Conservation (phyloP, 495 filamentous ascomycete species). For the Penicillium atrosanguineum region DNA sequence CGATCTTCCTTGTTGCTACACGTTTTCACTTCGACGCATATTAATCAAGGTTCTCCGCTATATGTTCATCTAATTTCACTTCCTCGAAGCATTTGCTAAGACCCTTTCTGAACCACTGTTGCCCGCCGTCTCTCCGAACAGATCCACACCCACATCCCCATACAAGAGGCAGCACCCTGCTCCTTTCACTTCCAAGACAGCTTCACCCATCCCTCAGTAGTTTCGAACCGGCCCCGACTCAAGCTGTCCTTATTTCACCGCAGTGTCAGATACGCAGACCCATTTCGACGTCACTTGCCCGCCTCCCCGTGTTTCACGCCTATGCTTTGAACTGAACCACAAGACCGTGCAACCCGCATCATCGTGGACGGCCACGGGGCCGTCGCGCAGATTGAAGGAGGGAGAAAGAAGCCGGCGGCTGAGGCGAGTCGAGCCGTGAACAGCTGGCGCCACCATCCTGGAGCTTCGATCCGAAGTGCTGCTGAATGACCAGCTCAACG, state of each 20-base stretch:
- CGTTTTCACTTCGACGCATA: neutral
- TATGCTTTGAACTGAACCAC: conserved; percentile 19
- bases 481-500: neutral
- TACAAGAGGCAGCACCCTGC: neutral
- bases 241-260: neutral
- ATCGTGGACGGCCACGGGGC: conserved; percentile 48
- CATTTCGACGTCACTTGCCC: neutral
- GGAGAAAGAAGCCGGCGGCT: conserved; percentile 23
- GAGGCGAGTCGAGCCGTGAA: neutral
- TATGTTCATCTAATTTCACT: neutral
- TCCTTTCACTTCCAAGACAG: neutral
- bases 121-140: neutral
- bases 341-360: conserved; percentile 23
- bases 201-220: neutral
- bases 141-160: neutral
- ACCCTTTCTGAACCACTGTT: neutral
- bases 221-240: neutral
- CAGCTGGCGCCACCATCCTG: neutral
- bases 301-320: neutral
- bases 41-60: neutral
- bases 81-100: neutral
- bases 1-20: neutral
- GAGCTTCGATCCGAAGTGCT: conserved; percentile 1
- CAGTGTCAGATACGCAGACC: neutral
- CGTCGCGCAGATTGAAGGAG: conserved; percentile 41